Evolutionary conservation across 1,139 yeast species (phyloP).

Genomic region (Zhuliangozyma blackwelliae): DNA sequence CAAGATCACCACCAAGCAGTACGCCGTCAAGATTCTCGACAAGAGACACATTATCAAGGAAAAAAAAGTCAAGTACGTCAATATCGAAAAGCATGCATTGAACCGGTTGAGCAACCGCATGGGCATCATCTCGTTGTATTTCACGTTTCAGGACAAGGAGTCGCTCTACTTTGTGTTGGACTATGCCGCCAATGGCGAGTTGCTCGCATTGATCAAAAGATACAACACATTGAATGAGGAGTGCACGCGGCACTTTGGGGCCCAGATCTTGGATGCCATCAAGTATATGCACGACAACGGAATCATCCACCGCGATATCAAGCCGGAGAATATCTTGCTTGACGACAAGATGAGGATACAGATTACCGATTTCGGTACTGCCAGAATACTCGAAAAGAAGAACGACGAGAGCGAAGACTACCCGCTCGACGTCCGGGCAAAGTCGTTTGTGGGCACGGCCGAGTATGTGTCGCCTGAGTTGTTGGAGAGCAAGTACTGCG

Average conservation of each 20-base stretch:
- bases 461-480: constrained; percentile 76
- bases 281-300: constrained; percentile 71
- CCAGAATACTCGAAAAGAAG: constrained; percentile 51
- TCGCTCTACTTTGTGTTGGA: constrained; percentile 90
- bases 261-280: constrained; percentile 61
- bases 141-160: constrained; percentile 89
- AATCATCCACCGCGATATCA: constrained; percentile 74
- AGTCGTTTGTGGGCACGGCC: constrained; percentile 86
- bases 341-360: constrained; percentile 63
- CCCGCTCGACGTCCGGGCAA: constrained; percentile 49
- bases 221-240: constrained; percentile 75
- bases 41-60: constrained; percentile 93
- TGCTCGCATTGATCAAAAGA: constrained; percentile 71
- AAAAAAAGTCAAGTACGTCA: constrained; percentile 91
- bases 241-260: constrained; percentile 68
- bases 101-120: constrained; percentile 67
- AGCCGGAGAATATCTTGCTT: constrained; percentile 71
- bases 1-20: constrained; percentile 62
- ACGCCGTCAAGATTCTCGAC: constrained; percentile 88
- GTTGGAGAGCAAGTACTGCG: constrained; percentile 63
- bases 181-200: constrained; percentile 89
- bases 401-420: constrained; percentile 37
- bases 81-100: constrained; percentile 90
- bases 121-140: constrained; percentile 83
- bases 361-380: constrained; percentile 82